Percentiles rank a stretch among this genome's conserved stretches.
These are phyloP conservation scores for Centaurea solstitialis DNA, from an alignment of 129 eudicot species.

Conservation along the genomic window DNA sequence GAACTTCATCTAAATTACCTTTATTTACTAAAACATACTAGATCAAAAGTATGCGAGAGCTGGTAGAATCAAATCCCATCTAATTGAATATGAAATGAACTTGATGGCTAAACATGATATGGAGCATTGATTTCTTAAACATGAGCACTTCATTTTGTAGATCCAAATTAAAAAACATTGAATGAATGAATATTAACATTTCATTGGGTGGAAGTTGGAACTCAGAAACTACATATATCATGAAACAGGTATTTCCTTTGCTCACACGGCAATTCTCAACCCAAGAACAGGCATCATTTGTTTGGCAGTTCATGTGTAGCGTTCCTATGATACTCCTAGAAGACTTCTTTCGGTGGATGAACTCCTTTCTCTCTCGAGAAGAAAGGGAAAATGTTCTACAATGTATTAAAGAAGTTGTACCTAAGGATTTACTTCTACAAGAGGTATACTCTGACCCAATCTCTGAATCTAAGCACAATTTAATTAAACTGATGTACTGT, in stretches of 20 bases:
- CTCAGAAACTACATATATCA: conserved; percentile 6
- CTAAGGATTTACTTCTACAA: conserved; percentile 66
- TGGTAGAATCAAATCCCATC: neutral
- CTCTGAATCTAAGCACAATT: neutral
- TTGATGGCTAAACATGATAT: neutral
- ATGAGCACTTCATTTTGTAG: neutral
- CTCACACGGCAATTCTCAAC: conserved; percentile 58
- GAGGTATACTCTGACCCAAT: conserved; percentile 48
- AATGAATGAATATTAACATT: conserved; percentile 9
- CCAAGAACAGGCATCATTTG: conserved; percentile 74
- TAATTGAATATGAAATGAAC: neutral
- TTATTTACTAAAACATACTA: neutral
- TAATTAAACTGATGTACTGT: conserved; percentile 15
- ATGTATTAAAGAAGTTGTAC: conserved; percentile 61
- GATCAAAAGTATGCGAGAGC: conserved; percentile 2
- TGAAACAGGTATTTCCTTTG: conserved; percentile 81
- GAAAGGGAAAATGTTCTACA: conserved; percentile 49
- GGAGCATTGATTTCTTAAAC: neutral
- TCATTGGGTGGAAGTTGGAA: conserved; percentile 7
- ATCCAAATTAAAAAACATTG: neutral
- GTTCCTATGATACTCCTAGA: conserved; percentile 78
- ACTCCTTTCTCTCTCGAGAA: conserved; percentile 58
- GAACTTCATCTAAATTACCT: neutral
- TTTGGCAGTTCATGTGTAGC: conserved; percentile 91
- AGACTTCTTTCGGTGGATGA: conserved; percentile 81